Conservation (phyloP, 2,329 filamentous ascomycete genomes). For the Aspergillus proliferans region DNA sequence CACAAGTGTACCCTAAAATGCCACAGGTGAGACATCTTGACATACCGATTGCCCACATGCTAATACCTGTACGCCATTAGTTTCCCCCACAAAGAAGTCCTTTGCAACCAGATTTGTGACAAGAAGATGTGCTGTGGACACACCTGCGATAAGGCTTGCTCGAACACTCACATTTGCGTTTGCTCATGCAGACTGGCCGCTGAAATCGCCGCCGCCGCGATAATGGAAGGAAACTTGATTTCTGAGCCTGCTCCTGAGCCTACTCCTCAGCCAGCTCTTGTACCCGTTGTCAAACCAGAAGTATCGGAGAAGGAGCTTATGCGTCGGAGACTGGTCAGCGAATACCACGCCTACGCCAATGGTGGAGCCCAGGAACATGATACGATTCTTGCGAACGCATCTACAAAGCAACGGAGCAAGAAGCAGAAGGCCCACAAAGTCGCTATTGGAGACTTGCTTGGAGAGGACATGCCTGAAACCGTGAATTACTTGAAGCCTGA, state of each 20-base stretch:
- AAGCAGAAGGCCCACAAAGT: neutral
- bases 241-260: neutral
- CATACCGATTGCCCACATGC: neutral
- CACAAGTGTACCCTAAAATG: slow-evolving; percentile 49
- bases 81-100: slow-evolving; percentile 33
- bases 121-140: slow-evolving; percentile 35
- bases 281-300: neutral
- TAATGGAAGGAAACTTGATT: neutral
- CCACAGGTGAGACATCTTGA: slow-evolving; percentile 39
- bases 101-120: slow-evolving; percentile 29
- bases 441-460: neutral
- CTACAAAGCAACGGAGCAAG: neutral
- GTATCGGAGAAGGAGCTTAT: slow-evolving; percentile 1
- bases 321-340: slow-evolving; percentile 5
- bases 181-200: slow-evolving; percentile 20
- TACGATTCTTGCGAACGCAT: slow-evolving; percentile 13
- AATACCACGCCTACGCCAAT: slow-evolving; percentile 25
- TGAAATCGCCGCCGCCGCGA: neutral
- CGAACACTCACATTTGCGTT: slow-evolving; percentile 18
- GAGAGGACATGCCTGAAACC: neutral
- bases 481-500: neutral
- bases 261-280: neutral
- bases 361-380: slow-evolving; percentile 26
- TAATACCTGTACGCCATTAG: slow-evolving; percentile 16
- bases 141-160: slow-evolving; percentile 28